Conservation (phyloP, 805 yeast genomes). For the Yarrowia yakushimensis region DNA sequence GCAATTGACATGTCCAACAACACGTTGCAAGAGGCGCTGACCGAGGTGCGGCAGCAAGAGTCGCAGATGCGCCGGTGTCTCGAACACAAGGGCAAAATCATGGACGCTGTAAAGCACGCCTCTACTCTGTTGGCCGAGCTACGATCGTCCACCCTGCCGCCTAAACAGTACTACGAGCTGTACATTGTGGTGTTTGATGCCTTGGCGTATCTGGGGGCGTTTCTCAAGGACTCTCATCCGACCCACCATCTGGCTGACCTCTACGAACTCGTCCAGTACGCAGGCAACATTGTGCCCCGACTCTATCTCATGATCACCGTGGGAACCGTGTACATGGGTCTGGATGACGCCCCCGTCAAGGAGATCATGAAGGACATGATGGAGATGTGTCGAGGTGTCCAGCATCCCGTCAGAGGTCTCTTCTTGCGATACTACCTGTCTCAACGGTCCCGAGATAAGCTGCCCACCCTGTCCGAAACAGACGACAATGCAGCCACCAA, state of each 20-base stretch:
- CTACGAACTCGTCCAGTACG: conserved; percentile 91
- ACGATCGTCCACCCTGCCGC: conserved; percentile 69
- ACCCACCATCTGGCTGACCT: conserved; percentile 77
- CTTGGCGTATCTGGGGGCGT: conserved; percentile 60
- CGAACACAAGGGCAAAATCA: conserved; percentile 61
- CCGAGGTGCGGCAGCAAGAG: conserved; percentile 64
- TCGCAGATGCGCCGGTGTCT: conserved; percentile 72
- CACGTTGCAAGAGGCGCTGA: conserved; percentile 37
- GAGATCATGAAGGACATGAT: conserved; percentile 94
- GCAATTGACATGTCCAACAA: conserved; percentile 18
- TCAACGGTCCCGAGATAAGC: conserved; percentile 70
- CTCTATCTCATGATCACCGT: conserved; percentile 92
- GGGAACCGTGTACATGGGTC: conserved; percentile 81
- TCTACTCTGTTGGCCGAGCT: conserved; percentile 77
- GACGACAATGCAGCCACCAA: conserved; percentile 29
- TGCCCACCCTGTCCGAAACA: conserved; percentile 42
- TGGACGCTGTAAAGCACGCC: conserved; percentile 87
- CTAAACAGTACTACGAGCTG: conserved; percentile 90
- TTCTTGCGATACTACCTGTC: conserved; percentile 85
- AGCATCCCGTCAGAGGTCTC: conserved; percentile 88
- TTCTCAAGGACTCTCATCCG: conserved; percentile 64
- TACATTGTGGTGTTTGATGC: conserved; percentile 84
- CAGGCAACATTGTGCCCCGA: conserved; percentile 86
- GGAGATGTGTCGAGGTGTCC: conserved; percentile 97
- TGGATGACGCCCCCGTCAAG: conserved; percentile 70